Base-by-base conservation (phyloP, 176 grass and related monocot genomes). In the Carex littledalei region DNA sequence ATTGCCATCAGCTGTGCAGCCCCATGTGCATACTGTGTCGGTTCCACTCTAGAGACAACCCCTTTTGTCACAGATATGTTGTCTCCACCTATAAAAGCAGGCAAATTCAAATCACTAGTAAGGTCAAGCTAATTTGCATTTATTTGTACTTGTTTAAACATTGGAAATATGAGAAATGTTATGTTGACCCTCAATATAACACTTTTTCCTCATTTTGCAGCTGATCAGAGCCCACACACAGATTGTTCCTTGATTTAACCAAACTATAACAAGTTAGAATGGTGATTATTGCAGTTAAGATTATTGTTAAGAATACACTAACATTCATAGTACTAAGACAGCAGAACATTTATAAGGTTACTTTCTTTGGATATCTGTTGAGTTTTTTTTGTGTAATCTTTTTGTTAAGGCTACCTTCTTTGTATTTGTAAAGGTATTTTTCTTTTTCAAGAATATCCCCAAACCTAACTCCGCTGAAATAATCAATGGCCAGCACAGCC, bases 51-150 rank as follows among this genome's bases (percentile, higher is more conserved):
- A 80, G 95, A 98, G 58, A 98, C 95, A 84, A 98, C 89, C 10
- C 95, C 95, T 88, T 98, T 98, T 72, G 93, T 98, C n/a, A 98
- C 95, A 71, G 95, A 98, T 84, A 98, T 98, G 66, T 98, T 98
- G 72, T 98, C 95, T 67, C 95, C 95, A 87, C 93, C 95, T 98
- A 87, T 43, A 39, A 83, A 13, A 63, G 20, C 21, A 63, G 10
- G 21, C 16, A 83, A 67, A 67, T 77, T 77, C n/a, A 77, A 83
- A 83, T 77, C 34, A 77, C 12, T 8, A 15, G 3, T 31, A 14
- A 2, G 17, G 49, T 54, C 49, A 77, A 53, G 47, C 73, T 70
- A 43, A 68, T 13, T 14, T 31, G 63, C 13, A 6, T 8, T 54
- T 77, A 8, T 55, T 43, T 50, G 6, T 54, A 54, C 14, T 53